A percentile compares a stretch with the other conserved stretches of the same genome.
phyloP scores from a whole-genome alignment of 306 rosid species.

The Calophaca sinica region DNA sequence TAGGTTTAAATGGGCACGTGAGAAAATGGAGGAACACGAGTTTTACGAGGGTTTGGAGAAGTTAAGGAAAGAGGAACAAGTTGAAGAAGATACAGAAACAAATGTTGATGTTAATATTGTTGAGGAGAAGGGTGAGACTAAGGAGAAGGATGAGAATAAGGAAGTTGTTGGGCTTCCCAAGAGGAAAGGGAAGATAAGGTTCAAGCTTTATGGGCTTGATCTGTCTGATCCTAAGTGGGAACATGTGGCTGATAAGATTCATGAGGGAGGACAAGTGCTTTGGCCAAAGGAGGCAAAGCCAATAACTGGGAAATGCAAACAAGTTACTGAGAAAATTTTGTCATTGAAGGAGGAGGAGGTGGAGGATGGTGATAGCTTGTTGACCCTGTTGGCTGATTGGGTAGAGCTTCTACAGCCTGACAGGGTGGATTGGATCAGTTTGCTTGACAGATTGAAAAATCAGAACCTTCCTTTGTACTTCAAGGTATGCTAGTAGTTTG shows the following conservation, averaged over 20 bases:
- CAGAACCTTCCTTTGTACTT: slow-evolving; percentile 58
- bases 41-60: slow-evolving; percentile 72
- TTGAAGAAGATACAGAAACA: background rate
- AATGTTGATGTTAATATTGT: slow-evolving; percentile 38
- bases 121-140: slow-evolving; percentile 44
- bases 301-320: slow-evolving; percentile 73
- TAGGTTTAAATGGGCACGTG: slow-evolving; percentile 93
- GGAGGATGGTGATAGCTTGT: slow-evolving; percentile 54
- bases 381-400: slow-evolving; percentile 76
- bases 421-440: slow-evolving; percentile 74
- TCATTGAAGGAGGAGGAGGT: slow-evolving; percentile 50
- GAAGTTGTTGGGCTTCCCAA: slow-evolving; percentile 75
- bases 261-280: slow-evolving; percentile 66
- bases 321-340: slow-evolving; percentile 64
- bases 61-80: slow-evolving; percentile 51
- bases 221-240: slow-evolving; percentile 85
- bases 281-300: slow-evolving; percentile 79
- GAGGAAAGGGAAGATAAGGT: slow-evolving; percentile 80
- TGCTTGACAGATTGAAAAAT: slow-evolving; percentile 74
- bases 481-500: slow-evolving; percentile 63
- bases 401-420: slow-evolving; percentile 76
- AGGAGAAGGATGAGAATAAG: slow-evolving; percentile 41
- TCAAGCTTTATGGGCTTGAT: slow-evolving; percentile 86
- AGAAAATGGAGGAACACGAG: slow-evolving; percentile 86
- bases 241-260: slow-evolving; percentile 71